phyloP scores from a whole-genome alignment of 768 basidiomycete genomes.

The Coprinellus micaceus region DNA sequence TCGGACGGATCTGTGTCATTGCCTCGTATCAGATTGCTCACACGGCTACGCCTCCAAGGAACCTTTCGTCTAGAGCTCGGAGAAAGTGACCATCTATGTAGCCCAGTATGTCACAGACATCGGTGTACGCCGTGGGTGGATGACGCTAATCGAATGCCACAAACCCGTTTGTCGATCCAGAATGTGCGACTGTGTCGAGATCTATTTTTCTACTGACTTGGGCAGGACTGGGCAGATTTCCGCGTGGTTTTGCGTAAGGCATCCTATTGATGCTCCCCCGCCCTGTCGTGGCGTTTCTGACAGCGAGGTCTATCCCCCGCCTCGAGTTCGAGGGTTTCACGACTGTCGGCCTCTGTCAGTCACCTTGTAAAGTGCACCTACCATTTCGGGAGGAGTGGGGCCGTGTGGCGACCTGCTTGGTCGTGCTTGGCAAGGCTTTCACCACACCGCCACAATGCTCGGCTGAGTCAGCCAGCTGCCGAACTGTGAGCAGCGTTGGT shows the following conservation, averaged over 20 bases:
- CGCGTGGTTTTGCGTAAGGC: not conserved
- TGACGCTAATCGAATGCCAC: slow-evolving; percentile 1
- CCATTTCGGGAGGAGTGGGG: not conserved
- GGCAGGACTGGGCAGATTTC: not conserved
- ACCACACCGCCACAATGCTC: not conserved
- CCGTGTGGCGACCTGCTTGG: not conserved
- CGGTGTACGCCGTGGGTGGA: not conserved
- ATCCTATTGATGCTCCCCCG: not conserved
- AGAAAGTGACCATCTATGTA: not conserved
- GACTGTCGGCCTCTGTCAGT: slow-evolving; percentile 3
- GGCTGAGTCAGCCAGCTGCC: not conserved
- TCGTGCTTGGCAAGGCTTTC: not conserved
- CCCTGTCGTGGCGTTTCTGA: not conserved
- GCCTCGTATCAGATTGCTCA: not conserved
- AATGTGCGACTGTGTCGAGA: not conserved
- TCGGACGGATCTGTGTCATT: not conserved
- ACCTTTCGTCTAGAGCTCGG: not conserved
- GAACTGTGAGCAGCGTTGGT: no score
- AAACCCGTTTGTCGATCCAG: not conserved
- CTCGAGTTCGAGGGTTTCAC: not conserved
- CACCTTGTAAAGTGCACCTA: not conserved
- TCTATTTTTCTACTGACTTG: no score
- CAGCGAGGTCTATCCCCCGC: not conserved
- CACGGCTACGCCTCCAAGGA: slow-evolving; percentile 1
- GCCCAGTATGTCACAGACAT: no score